phyloP scores from a whole-genome alignment of 1,284 basidiomycete genomes.

The Malassezia pachydermatis region DNA sequence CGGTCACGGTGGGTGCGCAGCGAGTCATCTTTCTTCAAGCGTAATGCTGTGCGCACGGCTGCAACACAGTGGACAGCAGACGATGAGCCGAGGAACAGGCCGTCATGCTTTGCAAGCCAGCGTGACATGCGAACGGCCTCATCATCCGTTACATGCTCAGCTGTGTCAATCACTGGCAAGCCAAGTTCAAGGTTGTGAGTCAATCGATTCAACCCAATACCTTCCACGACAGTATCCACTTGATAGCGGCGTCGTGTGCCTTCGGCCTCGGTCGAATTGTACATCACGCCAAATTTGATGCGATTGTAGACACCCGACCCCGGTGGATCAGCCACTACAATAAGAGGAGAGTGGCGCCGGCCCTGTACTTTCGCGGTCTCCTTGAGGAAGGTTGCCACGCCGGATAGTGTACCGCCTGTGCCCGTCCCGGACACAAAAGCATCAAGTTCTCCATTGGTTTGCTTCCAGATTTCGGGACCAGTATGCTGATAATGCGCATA shows the following conservation, averaged over 20 bases:
- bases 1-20: neutral
- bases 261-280: conserved; percentile 77
- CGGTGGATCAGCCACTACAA: conserved; percentile 75
- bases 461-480: conserved; percentile 88
- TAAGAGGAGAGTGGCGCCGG: conserved; percentile 2
- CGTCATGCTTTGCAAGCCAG: conserved; percentile 55
- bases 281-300: conserved; percentile 69
- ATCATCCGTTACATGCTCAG: conserved; percentile 38
- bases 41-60: conserved; percentile 54
- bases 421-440: conserved; percentile 93
- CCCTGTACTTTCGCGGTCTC: conserved; percentile 11
- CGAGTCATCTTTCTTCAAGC: conserved; percentile 22
- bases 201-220: conserved; percentile 57
- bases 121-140: conserved; percentile 43
- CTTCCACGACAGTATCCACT: conserved; percentile 50
- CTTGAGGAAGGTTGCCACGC: conserved; percentile 68
- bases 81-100: conserved; percentile 87
- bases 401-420: conserved; percentile 90
- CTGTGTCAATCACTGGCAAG: conserved; percentile 35
- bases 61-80: conserved; percentile 92
- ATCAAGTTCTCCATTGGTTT: conserved; percentile 70
- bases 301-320: conserved; percentile 93
- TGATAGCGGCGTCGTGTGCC: conserved; percentile 88
- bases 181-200: conserved; percentile 41
- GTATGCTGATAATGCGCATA: conserved; percentile 80